Evolutionary conservation across 2,329 filamentous ascomycete species (phyloP), one percentile per base, ranked within the genome.

Genomic region (Colletotrichum sp.): DNA sequence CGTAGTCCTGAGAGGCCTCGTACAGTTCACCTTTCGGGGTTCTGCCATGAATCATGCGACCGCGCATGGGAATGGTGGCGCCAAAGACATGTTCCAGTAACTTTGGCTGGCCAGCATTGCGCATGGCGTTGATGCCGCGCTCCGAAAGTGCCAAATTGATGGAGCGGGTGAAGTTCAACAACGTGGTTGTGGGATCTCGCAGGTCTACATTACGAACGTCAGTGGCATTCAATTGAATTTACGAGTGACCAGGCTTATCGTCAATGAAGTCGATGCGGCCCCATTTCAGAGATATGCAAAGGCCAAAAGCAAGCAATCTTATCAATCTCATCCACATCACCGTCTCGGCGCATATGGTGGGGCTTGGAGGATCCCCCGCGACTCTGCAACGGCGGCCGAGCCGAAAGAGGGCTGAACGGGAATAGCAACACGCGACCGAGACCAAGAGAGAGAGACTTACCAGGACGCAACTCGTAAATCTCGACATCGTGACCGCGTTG

Each of bases 81-180:
- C 87, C 87, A 80, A 98, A 89, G 36, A 98, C 92, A 79, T 92
- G 89, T 15, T 96, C 89, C 36, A 98, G 87, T 43, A 98, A 89
- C 5, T 88, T 89, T 5, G 91, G 86, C 36, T 93, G 90, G 30
- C 92, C 91, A 2, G 94, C 92, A 79, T 94, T 88, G 68, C 91
- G 91, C 85, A 99, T 93, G 27, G 96, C 95, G 83, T 97, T 94
- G 83, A 98, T 96, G 36, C 97, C 97, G 74, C 97, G 93, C 83
- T 98, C 96, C 0, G 97, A 98, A 1, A 99, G 89, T 27, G 97
- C 96, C 71, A 99, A 87, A 82, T 99, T 99, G 88, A 99, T 99
- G n/a, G 97, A 98, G 84, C 96, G 98, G 76, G 96, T 98, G 82
- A 98, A 98, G 85, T 98, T 98, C 76, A 98, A 89, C 5, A 96